Conservation (phyloP, 805 yeast genomes). For the Scheffersomyces coipomensis region DNA sequence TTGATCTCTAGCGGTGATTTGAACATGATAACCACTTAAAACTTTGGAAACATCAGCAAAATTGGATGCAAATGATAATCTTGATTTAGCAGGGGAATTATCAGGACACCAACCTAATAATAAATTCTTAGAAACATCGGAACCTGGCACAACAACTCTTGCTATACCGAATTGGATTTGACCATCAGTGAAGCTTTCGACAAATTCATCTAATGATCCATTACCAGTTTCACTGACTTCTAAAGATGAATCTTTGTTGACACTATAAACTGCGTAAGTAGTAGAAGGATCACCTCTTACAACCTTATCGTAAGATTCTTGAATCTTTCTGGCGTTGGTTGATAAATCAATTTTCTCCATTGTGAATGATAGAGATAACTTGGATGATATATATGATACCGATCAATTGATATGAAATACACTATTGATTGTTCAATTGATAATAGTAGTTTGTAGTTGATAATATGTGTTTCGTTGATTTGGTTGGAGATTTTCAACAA, state of each 20-base stretch:
- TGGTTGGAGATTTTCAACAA: neutral
- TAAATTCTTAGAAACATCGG: constrained; percentile 81
- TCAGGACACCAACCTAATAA: constrained; percentile 98
- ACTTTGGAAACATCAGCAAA: constrained; percentile 72
- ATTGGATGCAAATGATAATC: constrained; percentile 74
- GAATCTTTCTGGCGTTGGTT: constrained; percentile 73
- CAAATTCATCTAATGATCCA: constrained; percentile 74
- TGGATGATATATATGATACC: neutral
- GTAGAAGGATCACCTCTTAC: constrained; percentile 71
- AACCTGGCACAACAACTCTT: constrained; percentile 86
- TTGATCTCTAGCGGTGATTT: constrained; percentile 91
- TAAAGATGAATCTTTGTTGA: constrained; percentile 54
- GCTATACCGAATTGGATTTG: constrained; percentile 88
- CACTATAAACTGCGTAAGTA: constrained; percentile 80
- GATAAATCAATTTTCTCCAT: constrained; percentile 62
- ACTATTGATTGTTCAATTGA: neutral
- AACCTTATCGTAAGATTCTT: constrained; percentile 71
- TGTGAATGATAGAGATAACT: neutral
- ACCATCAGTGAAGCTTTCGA: constrained; percentile 80
- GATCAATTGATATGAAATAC: constrained; percentile 1
- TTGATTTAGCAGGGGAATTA: constrained; percentile 77
- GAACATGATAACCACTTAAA: constrained; percentile 86
- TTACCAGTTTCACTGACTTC: constrained; percentile 51
- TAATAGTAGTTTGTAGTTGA: neutral
- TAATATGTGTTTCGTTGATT: neutral